These are phyloP conservation scores for Exsudoporus frostii DNA, from an alignment of 768 basidiomycete species.

Conservation along the genomic window DNA sequence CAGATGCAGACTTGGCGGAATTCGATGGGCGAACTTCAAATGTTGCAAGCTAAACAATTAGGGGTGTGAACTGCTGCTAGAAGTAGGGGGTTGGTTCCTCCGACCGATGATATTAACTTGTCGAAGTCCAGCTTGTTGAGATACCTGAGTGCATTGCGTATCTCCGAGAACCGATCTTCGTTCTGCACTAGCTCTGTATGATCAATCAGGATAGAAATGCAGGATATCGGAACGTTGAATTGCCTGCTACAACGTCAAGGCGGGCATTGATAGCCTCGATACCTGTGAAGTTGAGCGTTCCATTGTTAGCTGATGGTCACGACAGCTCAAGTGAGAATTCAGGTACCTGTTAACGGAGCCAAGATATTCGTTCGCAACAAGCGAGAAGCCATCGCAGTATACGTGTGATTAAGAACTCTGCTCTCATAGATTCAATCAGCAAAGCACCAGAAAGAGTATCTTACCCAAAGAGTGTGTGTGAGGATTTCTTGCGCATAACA, in stretches of 20 bases:
- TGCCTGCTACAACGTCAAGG: constrained; percentile 84
- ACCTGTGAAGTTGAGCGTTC: constrained; percentile 2
- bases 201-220: constrained; percentile 1
- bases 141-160: constrained; percentile 64
- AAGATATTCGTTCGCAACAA: constrained; percentile 77
- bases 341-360: constrained; percentile 71
- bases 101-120: constrained; percentile 71
- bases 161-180: constrained; percentile 69
- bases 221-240: neutral
- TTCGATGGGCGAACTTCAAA: constrained; percentile 54
- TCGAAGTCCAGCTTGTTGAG: constrained; percentile 86
- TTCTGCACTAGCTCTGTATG: constrained; percentile 66
- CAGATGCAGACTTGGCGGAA: constrained; percentile 60
- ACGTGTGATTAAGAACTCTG: constrained; percentile 76
- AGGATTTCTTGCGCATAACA: constrained; percentile 58
- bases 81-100: constrained; percentile 4
- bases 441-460: neutral
- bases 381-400: constrained; percentile 86
- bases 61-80: neutral
- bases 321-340: neutral
- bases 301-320: neutral
- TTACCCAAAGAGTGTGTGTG: constrained; percentile 80
- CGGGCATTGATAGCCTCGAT: constrained; percentile 69
- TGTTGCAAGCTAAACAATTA: constrained; percentile 53
- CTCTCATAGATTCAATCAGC: neutral